These are phyloP conservation scores for Trypethelium eluteriae DNA, from an alignment of 495 filamentous ascomycete species.

Conservation along the genomic window DNA sequence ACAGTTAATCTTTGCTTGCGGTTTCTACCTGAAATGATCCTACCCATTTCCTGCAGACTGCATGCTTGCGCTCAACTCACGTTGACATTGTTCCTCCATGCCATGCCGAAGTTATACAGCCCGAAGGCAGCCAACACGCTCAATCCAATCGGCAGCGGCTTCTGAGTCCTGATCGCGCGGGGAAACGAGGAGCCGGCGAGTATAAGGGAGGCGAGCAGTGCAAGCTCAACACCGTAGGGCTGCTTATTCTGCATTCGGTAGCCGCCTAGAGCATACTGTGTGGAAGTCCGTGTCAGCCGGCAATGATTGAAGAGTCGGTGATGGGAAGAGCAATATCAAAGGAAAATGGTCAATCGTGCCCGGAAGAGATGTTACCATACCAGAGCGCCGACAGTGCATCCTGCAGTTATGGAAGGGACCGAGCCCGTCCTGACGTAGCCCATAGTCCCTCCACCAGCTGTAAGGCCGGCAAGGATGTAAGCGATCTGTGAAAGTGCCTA, in stretches of 20 bases:
- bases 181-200: conserved; percentile 77
- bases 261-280: conserved; percentile 59
- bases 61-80: background rate
- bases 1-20: no score
- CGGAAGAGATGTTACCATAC: conserved; percentile 28
- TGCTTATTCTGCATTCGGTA: conserved; percentile 52
- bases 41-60: background rate
- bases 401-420: conserved; percentile 75
- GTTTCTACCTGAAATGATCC: background rate
- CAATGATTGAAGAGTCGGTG: background rate
- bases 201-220: conserved; percentile 63
- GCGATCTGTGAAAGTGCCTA: conserved; percentile 48
- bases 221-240: conserved; percentile 41
- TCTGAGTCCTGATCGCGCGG: conserved; percentile 65
- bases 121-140: conserved; percentile 57
- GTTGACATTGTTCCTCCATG: conserved; percentile 28
- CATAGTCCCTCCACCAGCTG: conserved; percentile 75
- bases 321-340: background rate
- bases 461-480: conserved; percentile 70
- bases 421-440: conserved; percentile 80
- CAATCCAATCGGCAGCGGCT: conserved; percentile 68
- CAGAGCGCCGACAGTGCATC: conserved; percentile 63
- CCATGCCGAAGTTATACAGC: conserved; percentile 53
- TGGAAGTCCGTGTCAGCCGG: background rate
- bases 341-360: background rate